A percentile compares a stretch with the other conserved stretches of the same genome.
Conservation (phyloP, 192 early-diverging fungal species). For the Coemansia sp. region DNA sequence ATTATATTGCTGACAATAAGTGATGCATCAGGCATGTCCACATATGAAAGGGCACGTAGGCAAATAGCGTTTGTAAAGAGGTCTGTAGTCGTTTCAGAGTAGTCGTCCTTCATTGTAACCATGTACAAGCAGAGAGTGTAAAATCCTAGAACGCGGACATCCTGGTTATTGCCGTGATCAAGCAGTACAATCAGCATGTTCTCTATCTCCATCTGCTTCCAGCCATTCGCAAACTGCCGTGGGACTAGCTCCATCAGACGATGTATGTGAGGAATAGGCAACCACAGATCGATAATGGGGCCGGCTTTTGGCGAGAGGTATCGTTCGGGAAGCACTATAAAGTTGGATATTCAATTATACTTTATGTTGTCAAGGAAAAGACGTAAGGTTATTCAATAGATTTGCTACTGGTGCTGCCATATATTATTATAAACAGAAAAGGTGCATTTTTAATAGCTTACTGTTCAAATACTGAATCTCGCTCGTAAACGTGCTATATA, state of each 20-base stretch:
- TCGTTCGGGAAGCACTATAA: slow-evolving; percentile 36
- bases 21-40: slow-evolving; percentile 44
- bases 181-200: slow-evolving; percentile 48
- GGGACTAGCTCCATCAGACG: slow-evolving; percentile 35
- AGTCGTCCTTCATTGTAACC: slow-evolving; percentile 15
- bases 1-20: slow-evolving; percentile 32
- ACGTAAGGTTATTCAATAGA: too few relatives aligned
- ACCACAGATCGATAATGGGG: slow-evolving; percentile 24
- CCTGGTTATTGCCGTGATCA: slow-evolving; percentile 51
- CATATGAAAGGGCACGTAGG: slow-evolving; percentile 38
- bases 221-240: slow-evolving; percentile 31
- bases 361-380: too few relatives aligned
- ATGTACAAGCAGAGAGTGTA: slow-evolving; percentile 40
- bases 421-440: too few relatives aligned
- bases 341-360: background rate
- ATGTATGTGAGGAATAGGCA: slow-evolving; percentile 22
- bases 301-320: slow-evolving; percentile 27
- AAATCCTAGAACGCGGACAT: slow-evolving; percentile 36
- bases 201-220: slow-evolving; percentile 40
- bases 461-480: slow-evolving; percentile 35
- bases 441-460: slow-evolving; percentile 10
- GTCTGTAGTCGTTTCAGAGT: slow-evolving; percentile 25
- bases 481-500: slow-evolving; percentile 23
- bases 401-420: too few relatives aligned
- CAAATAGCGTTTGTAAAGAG: slow-evolving; percentile 42